Base-by-base conservation (phyloP, 2,329 filamentous ascomycete species). In the Trichoderma sp. region DNA sequence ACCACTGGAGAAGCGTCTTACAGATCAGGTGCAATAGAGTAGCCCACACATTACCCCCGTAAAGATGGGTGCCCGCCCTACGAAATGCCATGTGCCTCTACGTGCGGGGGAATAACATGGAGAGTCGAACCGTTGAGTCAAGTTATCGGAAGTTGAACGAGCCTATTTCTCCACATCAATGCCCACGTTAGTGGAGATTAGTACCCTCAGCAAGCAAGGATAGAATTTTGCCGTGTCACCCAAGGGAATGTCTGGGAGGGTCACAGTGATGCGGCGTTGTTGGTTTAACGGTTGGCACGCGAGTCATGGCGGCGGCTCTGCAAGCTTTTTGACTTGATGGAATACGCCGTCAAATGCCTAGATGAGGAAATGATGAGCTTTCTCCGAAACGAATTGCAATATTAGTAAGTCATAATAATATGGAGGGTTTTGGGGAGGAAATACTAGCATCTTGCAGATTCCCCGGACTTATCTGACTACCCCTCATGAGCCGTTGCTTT, bases 261-360 rank as follows among this genome's bases (percentile, higher is more conserved):
- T 64, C 61, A 64, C 61, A 56, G 61, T 54, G 50, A 64, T 56
- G 61, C 61, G 61, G 50, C 19, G 45, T 19, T 29, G 48, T 64
- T 64, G 32, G 29, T 45, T 56, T 37, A 48, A 45, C 48, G 35
- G 32, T 32, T 35, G 22, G 9, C 19, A 12, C 50, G 27, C 61
- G 61, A 64, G 61, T 64, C 61, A 64, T 64, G 19, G n/a, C 5
- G 17, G 25, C 35, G n/a, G 27, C 19, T 50, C n/a, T 35, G 6
- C 27, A 48, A 27, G 27, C 15, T 27, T 37, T 50, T 87, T 10
- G 5, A 13, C 19, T 13, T 6, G 42, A 22, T 48, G 42, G 42
- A 48, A 48, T 12, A 13, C 19, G 42, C n/a, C 39, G 39, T 48
- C n/a, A 10, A 48, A 45, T 10, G 29, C 27, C 32, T 19, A 27